Conservation (phyloP, 2,329 filamentous ascomycete species). For the Fusarium aywerte region DNA sequence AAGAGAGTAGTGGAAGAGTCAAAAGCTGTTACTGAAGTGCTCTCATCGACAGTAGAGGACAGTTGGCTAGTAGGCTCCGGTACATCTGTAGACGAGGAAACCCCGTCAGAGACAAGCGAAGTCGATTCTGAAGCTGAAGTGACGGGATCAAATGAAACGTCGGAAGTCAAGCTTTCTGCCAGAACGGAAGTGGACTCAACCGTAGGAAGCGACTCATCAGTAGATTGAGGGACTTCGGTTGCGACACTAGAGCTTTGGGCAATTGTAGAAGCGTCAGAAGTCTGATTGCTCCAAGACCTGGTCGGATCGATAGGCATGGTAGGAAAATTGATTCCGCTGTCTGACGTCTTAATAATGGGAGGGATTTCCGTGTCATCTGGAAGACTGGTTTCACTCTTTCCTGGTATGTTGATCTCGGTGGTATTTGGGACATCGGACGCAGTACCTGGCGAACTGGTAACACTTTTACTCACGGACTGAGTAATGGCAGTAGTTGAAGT, state of each 20-base stretch:
- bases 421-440: accelerated
- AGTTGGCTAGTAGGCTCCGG: too few relatives aligned
- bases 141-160: too few relatives aligned
- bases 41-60: neutral
- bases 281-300: neutral
- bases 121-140: neutral
- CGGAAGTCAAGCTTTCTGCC: too few relatives aligned
- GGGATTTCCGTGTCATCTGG: neutral
- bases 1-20: neutral
- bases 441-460: accelerated
- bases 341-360: neutral
- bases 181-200: too few relatives aligned
- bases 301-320: neutral
- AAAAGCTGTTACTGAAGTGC: neutral
- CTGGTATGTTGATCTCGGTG: neutral
- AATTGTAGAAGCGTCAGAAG: neutral
- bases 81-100: too few relatives aligned
- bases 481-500: neutral
- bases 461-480: neutral
- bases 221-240: too few relatives aligned
- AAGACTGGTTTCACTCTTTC: neutral
- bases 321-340: neutral
- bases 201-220: too few relatives aligned
- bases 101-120: neutral
- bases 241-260: neutral